Evolutionary conservation across 2,329 filamentous ascomycete genomes (phyloP), one percentile per base, ranked within the genome.

Genomic region (Pestalotiopsis sp.): DNA sequence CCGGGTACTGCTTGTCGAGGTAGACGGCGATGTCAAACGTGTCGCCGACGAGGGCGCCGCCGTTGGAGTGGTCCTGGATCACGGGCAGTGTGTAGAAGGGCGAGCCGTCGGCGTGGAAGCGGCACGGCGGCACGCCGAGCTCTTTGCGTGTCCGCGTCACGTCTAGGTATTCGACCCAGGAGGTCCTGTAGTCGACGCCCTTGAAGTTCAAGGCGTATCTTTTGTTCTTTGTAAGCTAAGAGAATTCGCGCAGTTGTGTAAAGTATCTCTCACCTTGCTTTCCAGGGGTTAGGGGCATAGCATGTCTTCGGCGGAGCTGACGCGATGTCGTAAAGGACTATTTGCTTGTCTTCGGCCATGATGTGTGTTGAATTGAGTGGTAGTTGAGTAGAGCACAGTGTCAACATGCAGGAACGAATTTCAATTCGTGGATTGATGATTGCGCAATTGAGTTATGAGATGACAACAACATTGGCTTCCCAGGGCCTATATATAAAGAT

Each of bases 11-110:
- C 1, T 82, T 78, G 27, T 91, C 84, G 2, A 92, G 81, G 72
- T 90, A 87, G 31, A 85, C 77, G 6, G 90, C 90, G 69, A 92
- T 92, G 66, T 91, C 90, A 73, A 91, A 90, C 2, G 89, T 88
- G 78, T 92, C 90, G 4, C 90, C 90, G 2, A 91, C 67, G 0
- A 81, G 65, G 0, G 77, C 69, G 4, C 73, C 74, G 6, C 45
- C 17, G 0, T 83, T 85, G 20, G 73, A 67, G 0, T 80, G 75
- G 65, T 91, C 86, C 1, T 79, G 72, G 25, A 91, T 76, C 57
- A 91, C 82, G 1, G 90, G 90, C 0, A 92, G 82, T 2, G 90
- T 92, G 77, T 83, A 83, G 79, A 83, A 91, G 73, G 89, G 86
- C 41, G 78, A 80, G 57, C 88, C 89, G 72, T 91, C 85, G 70